Base-by-base conservation (phyloP, 2,329 filamentous ascomycete species). In the Eutypella sp. region DNA sequence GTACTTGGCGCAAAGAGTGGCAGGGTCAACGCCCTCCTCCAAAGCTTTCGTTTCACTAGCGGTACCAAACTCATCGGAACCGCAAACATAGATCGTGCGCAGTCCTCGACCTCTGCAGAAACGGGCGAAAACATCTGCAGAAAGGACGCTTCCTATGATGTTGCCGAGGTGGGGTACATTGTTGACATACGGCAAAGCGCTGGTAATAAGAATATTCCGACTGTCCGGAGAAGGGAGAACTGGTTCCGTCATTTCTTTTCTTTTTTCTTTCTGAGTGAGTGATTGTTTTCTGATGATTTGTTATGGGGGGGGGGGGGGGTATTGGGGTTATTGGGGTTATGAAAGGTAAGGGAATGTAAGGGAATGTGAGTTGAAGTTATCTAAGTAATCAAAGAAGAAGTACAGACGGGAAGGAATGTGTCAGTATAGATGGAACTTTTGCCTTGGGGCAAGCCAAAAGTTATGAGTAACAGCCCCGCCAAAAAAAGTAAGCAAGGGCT, bases 171-270 rank as follows among this genome's bases (percentile, higher is more conserved):
- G 74, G 2, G 74, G 75, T 1, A 78, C 70, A 51, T 79, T 78
- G 64, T 79, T 78, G 47, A 78, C 75, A 50, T 78, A 78, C 13
- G 75, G 75, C 8, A 80, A 59, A 2, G 76, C 76, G 45, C 71
- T 75, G 10, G 75, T 78, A 54, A 79, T 76, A 47, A 79, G 67
- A 53, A 78, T 69, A 53, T 78, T 78, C 57, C 68, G 67, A 11
- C 19, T 24, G 20, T 39, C 36, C 19, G 36, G 18, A 15, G 36
- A 39, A 20, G 36, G 36, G 23, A 39, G 36, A 7, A 39, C 6
- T 24, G 36, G 36, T 20, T 39, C 36, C 20, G 36, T 15, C 1
- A n/a, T n/a, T n/a, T n/a, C n/a, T n/a, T n/a, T n/a, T n/a, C n/a
- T n/a, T n/a, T n/a, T n/a, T n/a, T n/a, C n/a, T n/a, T n/a, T n/a